Percentiles rank a stretch among this genome's conserved stretches.
These are phyloP conservation scores for Russula brevipes DNA, from an alignment of 768 basidiomycete genomes.

Conservation along the genomic window DNA sequence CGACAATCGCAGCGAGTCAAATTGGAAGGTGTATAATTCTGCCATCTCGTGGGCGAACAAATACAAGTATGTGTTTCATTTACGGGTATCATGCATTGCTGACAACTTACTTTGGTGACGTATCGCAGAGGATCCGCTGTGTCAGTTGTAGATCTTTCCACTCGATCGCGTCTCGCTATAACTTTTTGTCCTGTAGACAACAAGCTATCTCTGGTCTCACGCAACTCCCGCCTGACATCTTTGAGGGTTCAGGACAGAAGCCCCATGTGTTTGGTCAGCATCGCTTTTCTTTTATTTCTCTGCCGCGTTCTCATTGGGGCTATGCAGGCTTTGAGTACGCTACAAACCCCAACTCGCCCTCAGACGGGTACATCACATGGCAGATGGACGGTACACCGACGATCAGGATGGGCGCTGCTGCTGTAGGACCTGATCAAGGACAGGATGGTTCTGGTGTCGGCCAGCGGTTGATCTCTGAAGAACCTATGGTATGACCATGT, in stretches of 20 bases:
- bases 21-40: slow-evolving; percentile 36
- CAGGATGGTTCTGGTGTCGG: slow-evolving; percentile 46
- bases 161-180: slow-evolving; percentile 1
- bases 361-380: slow-evolving; percentile 72
- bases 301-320: neutral
- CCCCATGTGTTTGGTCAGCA: slow-evolving; percentile 45
- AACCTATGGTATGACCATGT: slow-evolving; percentile 39
- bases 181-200: slow-evolving; percentile 31
- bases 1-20: slow-evolving; percentile 33
- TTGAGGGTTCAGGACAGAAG: slow-evolving; percentile 51
- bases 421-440: slow-evolving; percentile 45
- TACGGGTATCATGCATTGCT: neutral
- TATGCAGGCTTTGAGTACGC: slow-evolving; percentile 68
- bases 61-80: slow-evolving; percentile 32
- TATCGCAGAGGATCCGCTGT: slow-evolving; percentile 47
- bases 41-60: slow-evolving; percentile 34
- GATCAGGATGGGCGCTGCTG: slow-evolving; percentile 48
- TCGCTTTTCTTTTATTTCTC: neutral
- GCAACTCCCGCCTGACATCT: slow-evolving; percentile 47
- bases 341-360: slow-evolving; percentile 49
- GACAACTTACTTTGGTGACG: slow-evolving; percentile 3
- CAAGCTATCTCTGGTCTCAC: slow-evolving; percentile 47
- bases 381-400: slow-evolving; percentile 51
- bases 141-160: slow-evolving; percentile 26
- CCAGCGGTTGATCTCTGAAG: slow-evolving; percentile 55